Base-by-base conservation (phyloP, 768 basidiomycete species). In the Boletus fagicola region DNA sequence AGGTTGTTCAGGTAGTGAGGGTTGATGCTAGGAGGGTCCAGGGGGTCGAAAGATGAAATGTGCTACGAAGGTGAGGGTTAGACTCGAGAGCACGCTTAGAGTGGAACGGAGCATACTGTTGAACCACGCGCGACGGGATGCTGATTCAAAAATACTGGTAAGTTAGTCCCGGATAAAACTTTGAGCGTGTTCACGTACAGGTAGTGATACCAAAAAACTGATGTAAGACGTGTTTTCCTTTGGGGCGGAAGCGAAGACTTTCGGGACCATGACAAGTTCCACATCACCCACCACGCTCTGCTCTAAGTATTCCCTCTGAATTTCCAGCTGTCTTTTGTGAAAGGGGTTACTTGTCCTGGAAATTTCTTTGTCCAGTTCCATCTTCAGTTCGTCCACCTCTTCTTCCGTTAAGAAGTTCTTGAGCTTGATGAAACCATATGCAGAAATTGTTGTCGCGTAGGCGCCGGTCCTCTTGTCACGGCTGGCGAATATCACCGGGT, bases 61-160 rank as follows among this genome's bases (percentile, higher is more conserved):
- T 64, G 63, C 63, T 64, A 35, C 12, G 15, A 36, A 43, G n/a
- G 16, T 1, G 26, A 18, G 9, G 16, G n/a, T 63, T 24, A 51
- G n/a, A 12, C 20, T 40, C 10, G 26, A 24, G 3, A 20, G 16
- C 11, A 35, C 15, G 13, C n/a, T 33, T 8, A 1, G 5, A 31
- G 10, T 30, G 28, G 5, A 33, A 50, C 7, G 8, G 20, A 15
- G 8, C 60, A 8, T 62, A 64, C 63, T 24, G 49, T 42, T 31
- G 60, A 65, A 44, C 63, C 60, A 12, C 63, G 63, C 16, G 63
- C 55, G 44, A 64, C 53, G 4, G 63, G 60, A 53, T 64, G 63
- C 63, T 64, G 18, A 20, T 40, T 0, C 31, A 2, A 40, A 33
- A n/a, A 26, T 5, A 46, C 3, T 15, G 7, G 4, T 13, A 10